phyloP scores from a whole-genome alignment of 768 basidiomycete species.

The Saitozyma sp. region DNA sequence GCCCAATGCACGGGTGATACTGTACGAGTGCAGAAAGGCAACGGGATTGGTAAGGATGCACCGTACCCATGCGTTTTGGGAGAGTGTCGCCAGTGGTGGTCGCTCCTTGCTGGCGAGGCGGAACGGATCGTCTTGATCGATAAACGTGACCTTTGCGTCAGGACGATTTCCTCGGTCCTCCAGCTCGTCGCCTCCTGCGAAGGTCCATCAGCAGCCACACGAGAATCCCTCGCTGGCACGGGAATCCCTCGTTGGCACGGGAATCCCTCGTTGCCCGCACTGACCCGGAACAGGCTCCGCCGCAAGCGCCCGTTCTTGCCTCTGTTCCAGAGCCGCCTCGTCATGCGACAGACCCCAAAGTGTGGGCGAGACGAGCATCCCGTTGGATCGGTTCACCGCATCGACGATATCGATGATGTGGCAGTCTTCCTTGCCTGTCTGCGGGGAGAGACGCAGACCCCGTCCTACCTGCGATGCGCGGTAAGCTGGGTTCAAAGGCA shows the following conservation, averaged over 20 bases:
- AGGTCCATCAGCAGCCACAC: too few species aligned
- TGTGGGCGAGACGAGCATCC: slow-evolving; percentile 75
- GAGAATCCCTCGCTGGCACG: too few species aligned
- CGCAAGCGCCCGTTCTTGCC: neutral
- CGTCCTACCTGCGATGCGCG: slow-evolving; percentile 69
- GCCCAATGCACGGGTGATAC: too few species aligned
- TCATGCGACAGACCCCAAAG: slow-evolving; percentile 72
- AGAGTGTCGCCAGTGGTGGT: slow-evolving; percentile 14
- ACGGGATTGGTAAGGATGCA: too few species aligned
- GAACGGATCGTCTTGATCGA: slow-evolving; percentile 45
- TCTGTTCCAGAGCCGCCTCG: slow-evolving; percentile 63
- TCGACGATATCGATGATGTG: slow-evolving; percentile 90
- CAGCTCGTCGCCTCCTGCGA: too few species aligned
- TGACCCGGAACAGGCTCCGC: neutral
- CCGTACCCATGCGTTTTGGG: slow-evolving; percentile 38
- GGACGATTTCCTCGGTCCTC: too few species aligned
- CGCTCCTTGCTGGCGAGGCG: slow-evolving; percentile 6
- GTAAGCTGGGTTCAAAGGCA: neutral
- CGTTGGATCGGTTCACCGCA: slow-evolving; percentile 65
- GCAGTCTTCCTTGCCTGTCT: slow-evolving; percentile 78
- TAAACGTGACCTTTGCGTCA: slow-evolving; percentile 44
- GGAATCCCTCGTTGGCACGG: too few species aligned
- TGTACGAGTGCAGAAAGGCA: too few species aligned
- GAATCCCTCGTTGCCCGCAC: too few species aligned
- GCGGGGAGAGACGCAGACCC: slow-evolving; percentile 81